Conservation (phyloP, 805 yeast genomes). For the Metschnikowia picachoensis region DNA sequence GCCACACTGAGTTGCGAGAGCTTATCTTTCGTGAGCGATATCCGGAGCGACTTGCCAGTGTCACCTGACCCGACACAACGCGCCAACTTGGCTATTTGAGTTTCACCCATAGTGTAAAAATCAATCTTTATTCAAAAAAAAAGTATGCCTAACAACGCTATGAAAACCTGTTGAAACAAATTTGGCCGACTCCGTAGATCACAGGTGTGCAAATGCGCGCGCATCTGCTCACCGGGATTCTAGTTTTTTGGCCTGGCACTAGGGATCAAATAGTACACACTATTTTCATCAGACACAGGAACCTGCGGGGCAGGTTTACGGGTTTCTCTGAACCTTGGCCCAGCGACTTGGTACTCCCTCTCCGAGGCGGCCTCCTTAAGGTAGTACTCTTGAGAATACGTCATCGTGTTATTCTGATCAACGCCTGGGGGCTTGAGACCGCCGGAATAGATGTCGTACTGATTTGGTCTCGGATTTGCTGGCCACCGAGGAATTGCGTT, state of each 20-base stretch:
- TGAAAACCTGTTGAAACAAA: neutral
- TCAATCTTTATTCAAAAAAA: neutral
- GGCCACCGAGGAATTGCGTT: constrained; percentile 12
- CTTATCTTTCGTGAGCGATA: constrained; percentile 6
- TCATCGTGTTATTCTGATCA: constrained; percentile 9
- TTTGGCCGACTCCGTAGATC: neutral
- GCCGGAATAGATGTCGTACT: constrained; percentile 35
- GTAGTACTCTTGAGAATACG: constrained; percentile 11
- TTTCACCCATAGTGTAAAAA: neutral
- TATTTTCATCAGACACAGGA: constrained; percentile 9
- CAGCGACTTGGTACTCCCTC: constrained; percentile 5
- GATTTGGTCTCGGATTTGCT: constrained; percentile 4
- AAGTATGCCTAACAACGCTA: constrained; percentile 1
- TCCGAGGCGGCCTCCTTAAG: constrained; percentile 8
- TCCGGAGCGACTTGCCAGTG: constrained; percentile 1
- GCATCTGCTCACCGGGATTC: constrained; percentile 1
- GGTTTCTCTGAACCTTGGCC: constrained; percentile 8
- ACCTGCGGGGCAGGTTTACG: constrained; percentile 6
- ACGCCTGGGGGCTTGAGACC: constrained; percentile 2
- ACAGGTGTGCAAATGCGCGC: constrained; percentile 5
- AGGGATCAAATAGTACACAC: constrained; percentile 15
- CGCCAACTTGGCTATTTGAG: constrained; percentile 1
- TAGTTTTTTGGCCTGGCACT: constrained; percentile 10
- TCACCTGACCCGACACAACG: neutral
- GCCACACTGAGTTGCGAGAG: constrained; percentile 4